Conservation (phyloP, 2,329 filamentous ascomycete genomes). For the Diaporthe destruens region DNA sequence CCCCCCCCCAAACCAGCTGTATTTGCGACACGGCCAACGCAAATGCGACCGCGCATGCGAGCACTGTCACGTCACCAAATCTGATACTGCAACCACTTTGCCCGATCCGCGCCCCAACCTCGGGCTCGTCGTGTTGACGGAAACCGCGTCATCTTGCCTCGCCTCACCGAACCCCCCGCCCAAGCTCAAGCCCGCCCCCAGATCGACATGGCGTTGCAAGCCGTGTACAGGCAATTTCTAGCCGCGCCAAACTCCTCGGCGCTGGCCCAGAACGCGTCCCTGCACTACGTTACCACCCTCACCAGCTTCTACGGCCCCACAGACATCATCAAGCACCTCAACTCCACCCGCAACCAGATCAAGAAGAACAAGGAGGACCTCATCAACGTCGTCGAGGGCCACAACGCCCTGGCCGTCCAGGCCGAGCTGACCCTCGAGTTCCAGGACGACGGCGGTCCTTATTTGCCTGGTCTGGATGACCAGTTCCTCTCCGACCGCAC, state of each 20-base stretch:
- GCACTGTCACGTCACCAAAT: slow-evolving; percentile 28
- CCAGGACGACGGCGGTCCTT: slow-evolving; percentile 82
- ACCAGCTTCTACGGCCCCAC: slow-evolving; percentile 77
- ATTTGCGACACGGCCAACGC: slow-evolving; percentile 29
- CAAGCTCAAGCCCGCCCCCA: slow-evolving; percentile 6
- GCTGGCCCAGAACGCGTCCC: slow-evolving; percentile 74
- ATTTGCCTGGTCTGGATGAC: slow-evolving; percentile 90
- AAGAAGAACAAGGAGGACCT: slow-evolving; percentile 86
- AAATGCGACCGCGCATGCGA: slow-evolving; percentile 25
- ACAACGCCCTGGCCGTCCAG: slow-evolving; percentile 79
- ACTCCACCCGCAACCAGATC: slow-evolving; percentile 77
- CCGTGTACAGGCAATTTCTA: slow-evolving; percentile 79
- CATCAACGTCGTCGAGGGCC: slow-evolving; percentile 79
- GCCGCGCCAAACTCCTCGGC: slow-evolving; percentile 73
- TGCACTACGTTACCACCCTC: slow-evolving; percentile 92
- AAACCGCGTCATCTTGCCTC: slow-evolving; percentile 14
- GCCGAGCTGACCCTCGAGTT: slow-evolving; percentile 89
- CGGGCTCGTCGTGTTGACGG: slow-evolving; percentile 20
- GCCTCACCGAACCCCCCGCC: neutral
- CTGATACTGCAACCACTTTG: slow-evolving; percentile 31
- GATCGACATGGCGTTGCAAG: slow-evolving; percentile 60
- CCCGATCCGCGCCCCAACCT: slow-evolving; percentile 23
- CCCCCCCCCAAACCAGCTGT: neutral
- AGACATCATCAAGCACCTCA: slow-evolving; percentile 86
- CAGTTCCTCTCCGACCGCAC: slow-evolving; percentile 90